Percentiles rank a stretch among this genome's conserved stretches.
Evolutionary conservation across 208 protist genomes (phyloP).

Genomic region (Leishmania tarentolae): DNA sequence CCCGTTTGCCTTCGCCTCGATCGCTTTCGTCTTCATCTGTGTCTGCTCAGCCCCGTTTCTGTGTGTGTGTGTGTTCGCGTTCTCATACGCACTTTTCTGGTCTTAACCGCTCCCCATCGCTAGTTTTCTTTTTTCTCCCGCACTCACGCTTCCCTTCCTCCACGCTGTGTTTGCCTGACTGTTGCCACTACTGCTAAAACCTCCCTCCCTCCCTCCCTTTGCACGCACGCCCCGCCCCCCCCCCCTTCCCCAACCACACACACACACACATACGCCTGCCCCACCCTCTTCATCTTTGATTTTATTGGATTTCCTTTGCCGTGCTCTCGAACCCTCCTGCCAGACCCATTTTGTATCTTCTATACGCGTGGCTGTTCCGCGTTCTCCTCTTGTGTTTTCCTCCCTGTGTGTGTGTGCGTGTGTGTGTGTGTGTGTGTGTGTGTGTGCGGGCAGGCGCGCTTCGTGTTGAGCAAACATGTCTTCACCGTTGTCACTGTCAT

Average conservation of each 20-base stretch:
- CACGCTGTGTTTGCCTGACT: neutral
- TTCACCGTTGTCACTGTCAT: constrained; percentile 16
- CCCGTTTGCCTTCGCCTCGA: too few species aligned
- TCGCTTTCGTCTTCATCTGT: neutral
- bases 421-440: neutral
- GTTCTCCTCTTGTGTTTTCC: constrained; percentile 14
- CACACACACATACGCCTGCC: neutral
- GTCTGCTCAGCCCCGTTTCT: neutral
- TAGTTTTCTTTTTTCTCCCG: neutral
- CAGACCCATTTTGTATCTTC: neutral
- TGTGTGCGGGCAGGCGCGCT: neutral
- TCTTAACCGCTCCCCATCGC: neutral
- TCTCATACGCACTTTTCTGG: neutral
- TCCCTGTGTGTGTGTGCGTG: neutral
- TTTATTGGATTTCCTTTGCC: neutral
- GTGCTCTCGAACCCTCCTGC: neutral
- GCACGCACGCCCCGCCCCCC: neutral
- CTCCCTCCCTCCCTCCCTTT: neutral
- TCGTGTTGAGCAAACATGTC: neutral
- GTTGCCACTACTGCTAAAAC: neutral
- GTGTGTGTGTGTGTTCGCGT: neutral
- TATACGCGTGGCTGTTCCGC: neutral
- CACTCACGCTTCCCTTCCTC: neutral
- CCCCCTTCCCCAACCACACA: neutral
- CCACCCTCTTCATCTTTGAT: neutral